A percentile compares a stretch with the other conserved stretches of the same genome.
These are phyloP conservation scores for Gynochthodes officinalis DNA, from an alignment of 257 asterid species.

Conservation along the genomic window DNA sequence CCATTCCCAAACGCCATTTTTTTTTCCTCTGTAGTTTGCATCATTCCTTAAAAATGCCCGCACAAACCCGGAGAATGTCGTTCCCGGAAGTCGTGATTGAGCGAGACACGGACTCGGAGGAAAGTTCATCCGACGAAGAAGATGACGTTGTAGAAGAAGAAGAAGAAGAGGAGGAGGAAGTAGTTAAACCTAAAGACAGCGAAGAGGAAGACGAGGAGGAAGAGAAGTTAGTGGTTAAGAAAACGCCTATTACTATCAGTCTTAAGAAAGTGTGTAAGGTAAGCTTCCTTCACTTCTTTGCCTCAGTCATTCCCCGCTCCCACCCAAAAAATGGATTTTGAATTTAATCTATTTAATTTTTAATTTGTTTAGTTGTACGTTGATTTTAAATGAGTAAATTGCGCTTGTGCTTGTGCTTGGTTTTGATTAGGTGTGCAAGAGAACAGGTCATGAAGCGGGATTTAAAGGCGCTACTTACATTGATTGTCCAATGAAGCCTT, in stretches of 20 bases:
- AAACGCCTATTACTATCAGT: constrained; percentile 62
- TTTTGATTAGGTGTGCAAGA: constrained; percentile 71
- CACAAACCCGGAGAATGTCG: constrained; percentile 52
- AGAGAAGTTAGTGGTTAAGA: constrained; percentile 36
- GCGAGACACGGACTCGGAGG: constrained; percentile 71
- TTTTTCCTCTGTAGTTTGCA: neutral
- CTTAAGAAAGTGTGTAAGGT: constrained; percentile 95
- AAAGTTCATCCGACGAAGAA: constrained; percentile 54
- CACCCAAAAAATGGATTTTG: too few species aligned
- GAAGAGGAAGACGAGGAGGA: constrained; percentile 27
- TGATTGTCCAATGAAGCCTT: constrained; percentile 99
- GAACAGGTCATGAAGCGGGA: constrained; percentile 96
- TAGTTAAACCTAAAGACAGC: constrained; percentile 10
- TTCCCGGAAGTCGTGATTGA: constrained; percentile 74
- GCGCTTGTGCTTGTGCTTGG: neutral
- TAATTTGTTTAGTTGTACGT: neutral
- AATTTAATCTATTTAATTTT: too few species aligned
- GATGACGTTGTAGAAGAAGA: constrained; percentile 20
- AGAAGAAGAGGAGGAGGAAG: constrained; percentile 23
- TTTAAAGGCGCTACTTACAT: constrained; percentile 92
- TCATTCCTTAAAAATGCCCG: constrained; percentile 46
- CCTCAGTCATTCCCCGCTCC: too few species aligned
- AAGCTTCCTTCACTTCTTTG: neutral
- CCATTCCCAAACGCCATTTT: neutral
- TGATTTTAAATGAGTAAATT: neutral